Evolutionary conservation across 305 asterid genomes (phyloP).

Genomic region (Fraxinus platypoda): DNA sequence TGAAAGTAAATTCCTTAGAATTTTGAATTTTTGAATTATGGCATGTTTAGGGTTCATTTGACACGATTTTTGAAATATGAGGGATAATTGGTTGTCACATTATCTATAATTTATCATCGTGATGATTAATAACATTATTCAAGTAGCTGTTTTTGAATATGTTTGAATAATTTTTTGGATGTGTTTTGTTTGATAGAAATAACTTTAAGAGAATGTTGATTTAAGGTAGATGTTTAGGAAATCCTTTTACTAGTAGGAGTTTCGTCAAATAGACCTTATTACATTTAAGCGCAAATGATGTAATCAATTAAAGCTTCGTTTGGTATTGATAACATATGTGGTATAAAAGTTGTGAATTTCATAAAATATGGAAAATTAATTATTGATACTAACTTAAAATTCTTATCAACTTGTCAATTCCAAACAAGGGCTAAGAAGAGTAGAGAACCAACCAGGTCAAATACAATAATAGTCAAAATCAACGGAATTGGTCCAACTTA

Average conservation of each 20-base stretch:
- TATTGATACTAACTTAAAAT: background rate
- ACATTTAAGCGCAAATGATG: background rate
- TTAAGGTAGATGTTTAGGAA: background rate
- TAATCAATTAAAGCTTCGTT: background rate
- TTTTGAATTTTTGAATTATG: no score
- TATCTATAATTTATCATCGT: no score
- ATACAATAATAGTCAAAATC: background rate
- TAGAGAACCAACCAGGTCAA: background rate
- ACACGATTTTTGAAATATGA: background rate
- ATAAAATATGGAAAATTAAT: no score
- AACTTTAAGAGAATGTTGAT: background rate
- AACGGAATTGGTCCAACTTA: background rate
- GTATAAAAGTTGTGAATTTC: background rate
- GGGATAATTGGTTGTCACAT: background rate
- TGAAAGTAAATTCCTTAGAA: background rate
- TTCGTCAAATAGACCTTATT: background rate
- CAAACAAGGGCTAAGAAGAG: background rate
- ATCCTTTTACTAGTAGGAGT: background rate
- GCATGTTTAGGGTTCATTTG: background rate
- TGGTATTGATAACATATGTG: background rate
- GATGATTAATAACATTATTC: background rate
- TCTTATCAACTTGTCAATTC: no score
- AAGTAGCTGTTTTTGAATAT: background rate
- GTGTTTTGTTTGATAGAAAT: background rate
- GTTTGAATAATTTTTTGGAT: background rate